These are phyloP conservation scores for Phaeophleospora eucalypticola DNA, from an alignment of 2,329 filamentous ascomycete species.

Conservation along the genomic window DNA sequence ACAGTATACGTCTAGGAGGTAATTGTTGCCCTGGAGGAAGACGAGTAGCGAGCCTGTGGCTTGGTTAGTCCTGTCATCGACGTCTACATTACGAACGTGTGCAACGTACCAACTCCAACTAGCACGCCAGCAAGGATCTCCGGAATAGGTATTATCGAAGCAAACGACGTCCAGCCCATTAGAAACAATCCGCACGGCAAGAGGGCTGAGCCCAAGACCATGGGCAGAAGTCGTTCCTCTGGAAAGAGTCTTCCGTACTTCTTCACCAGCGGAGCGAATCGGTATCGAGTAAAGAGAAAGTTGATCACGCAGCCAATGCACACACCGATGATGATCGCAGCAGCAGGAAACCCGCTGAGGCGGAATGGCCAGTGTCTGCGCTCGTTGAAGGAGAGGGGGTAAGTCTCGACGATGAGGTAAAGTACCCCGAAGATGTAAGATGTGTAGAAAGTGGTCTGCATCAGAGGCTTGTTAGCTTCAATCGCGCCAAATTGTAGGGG, in stretches of 20 bases:
- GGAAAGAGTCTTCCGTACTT: slow-evolving; percentile 16
- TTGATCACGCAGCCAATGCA: slow-evolving; percentile 15
- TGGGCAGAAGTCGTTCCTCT: slow-evolving; percentile 37
- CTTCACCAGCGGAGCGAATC: not conserved
- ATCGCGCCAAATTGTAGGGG: no score
- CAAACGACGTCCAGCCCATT: slow-evolving; percentile 41
- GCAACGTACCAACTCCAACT: slow-evolving; percentile 32
- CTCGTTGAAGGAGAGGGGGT: slow-evolving; percentile 23
- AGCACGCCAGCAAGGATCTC: slow-evolving; percentile 37
- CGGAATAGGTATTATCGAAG: slow-evolving; percentile 35
- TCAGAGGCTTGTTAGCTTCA: slow-evolving; percentile 18
- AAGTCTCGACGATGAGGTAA: slow-evolving; percentile 39
- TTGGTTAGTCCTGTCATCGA: not conserved
- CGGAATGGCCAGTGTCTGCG: slow-evolving; percentile 13
- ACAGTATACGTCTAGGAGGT: slow-evolving; percentile 7
- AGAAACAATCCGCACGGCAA: slow-evolving; percentile 43
- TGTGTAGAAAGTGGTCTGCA: slow-evolving; percentile 41
- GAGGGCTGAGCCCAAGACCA: slow-evolving; percentile 12
- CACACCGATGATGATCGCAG: slow-evolving; percentile 17
- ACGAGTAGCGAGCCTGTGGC: slow-evolving; percentile 2
- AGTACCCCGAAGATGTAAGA: slow-evolving; percentile 31
- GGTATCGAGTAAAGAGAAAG: slow-evolving; percentile 4
- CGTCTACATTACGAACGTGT: not conserved
- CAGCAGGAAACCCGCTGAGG: slow-evolving; percentile 18
- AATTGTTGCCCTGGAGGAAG: slow-evolving; percentile 5